Base-by-base conservation (phyloP, 2,329 filamentous ascomycete genomes). In the Raffaelea albimanens region DNA sequence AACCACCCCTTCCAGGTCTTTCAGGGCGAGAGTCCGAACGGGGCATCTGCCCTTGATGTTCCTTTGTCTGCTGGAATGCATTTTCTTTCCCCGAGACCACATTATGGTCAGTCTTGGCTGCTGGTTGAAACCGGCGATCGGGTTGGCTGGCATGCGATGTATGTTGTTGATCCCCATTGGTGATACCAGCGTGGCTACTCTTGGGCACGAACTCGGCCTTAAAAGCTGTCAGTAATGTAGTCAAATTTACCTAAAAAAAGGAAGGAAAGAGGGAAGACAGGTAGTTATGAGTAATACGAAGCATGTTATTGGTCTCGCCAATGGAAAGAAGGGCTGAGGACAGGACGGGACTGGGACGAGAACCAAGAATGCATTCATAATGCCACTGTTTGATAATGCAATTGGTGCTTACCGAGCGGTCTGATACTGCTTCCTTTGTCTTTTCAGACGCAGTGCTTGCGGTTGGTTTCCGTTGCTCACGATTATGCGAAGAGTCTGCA, bases 401-500 rank as follows among this genome's bases (percentile, higher is more conserved):
- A n/a, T n/a, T 34, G 5, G 25, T 25, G 66, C 70, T 65, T 65
- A 75, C 70, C 33, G 61, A 54, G 18, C 61, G 54, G 42, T 67
- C 59, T 3, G 55, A 36, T 36, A 57, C 53, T 5, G 58, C 48
- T 21, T 70, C 63, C 57, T 71, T 76, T n/a, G 58, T 50, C 55
- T 69, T 67, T 31, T 73, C 71, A 25, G 57, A 45, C 48, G 63
- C 62, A 38, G 59, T 53, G 1, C 52, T 36, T 18, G 52, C 40
- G 2, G 66, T 54, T 5, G 64, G 50, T 61, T 76, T 79, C 51
- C 72, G 72, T 51, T 68, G 63, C 36, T 75, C 72, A 41, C 68
- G 68, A 36, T 61, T 50, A 29, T 55, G 58, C 9, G 63, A 55
- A 2, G 56, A 59, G 49, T 78, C 75, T 16, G 67, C 53, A 1